Evolutionary conservation across 179 eudicot genomes (phyloP).

Genomic region (Amaranthus tricolor): DNA sequence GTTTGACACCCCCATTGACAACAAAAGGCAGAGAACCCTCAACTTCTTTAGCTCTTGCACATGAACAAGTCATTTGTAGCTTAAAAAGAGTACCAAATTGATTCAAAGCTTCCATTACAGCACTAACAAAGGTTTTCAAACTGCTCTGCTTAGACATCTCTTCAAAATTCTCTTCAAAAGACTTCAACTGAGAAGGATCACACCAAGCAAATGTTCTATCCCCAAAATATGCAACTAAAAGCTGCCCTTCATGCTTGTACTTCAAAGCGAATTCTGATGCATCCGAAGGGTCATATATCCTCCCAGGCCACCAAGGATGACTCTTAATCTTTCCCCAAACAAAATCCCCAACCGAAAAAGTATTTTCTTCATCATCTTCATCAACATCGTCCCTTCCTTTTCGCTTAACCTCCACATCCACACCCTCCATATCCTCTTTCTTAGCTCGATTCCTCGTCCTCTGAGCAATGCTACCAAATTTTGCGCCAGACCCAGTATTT

Average conservation of each 20-base stretch:
- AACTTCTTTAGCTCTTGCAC: conserved; percentile 24
- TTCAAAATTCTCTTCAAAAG: conserved; percentile 55
- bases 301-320: conserved; percentile 94
- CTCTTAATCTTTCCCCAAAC: conserved; percentile 79
- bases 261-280: conserved; percentile 61
- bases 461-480: too few species aligned
- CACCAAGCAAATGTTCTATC: conserved; percentile 88
- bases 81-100: conserved; percentile 49
- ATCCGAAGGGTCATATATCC: conserved; percentile 50
- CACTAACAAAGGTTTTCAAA: conserved; percentile 47
- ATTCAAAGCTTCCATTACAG: conserved; percentile 46
- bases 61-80: conserved; percentile 38
- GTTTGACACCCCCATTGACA: conserved; percentile 60
- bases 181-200: conserved; percentile 52
- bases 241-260: conserved; percentile 39
- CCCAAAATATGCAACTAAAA: conserved; percentile 78
- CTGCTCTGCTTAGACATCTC: conserved; percentile 56
- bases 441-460: too few species aligned
- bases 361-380: conserved; percentile 22
- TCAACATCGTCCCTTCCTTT: conserved; percentile 19
- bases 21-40: conserved; percentile 22
- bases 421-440: too few species aligned
- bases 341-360: conserved; percentile 57
- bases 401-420: background rate
- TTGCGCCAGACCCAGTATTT: too few species aligned